These are phyloP conservation scores for Suillus ampliporus DNA, from an alignment of 768 basidiomycete genomes.

Conservation along the genomic window DNA sequence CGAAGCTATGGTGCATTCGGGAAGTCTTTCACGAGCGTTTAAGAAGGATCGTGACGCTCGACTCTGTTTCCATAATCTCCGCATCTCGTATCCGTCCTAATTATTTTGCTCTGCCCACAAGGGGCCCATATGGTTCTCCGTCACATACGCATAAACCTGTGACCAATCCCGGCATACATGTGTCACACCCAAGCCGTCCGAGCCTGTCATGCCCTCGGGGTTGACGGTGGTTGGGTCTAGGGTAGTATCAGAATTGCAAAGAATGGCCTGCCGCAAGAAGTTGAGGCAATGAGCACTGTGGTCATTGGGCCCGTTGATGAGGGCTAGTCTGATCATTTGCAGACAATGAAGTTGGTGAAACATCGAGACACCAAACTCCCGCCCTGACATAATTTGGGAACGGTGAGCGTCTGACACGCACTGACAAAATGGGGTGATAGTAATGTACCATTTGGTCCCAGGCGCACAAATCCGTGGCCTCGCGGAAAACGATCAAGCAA, in stretches of 20 bases:
- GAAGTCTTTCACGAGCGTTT: too few relatives aligned
- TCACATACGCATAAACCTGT: slow-evolving; percentile 29
- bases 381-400: slow-evolving; percentile 9
- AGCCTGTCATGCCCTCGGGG: slow-evolving; percentile 17
- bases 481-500: slow-evolving; percentile 20
- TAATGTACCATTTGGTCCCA: slow-evolving; percentile 23
- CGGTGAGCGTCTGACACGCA: background rate
- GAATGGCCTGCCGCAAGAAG: slow-evolving; percentile 46
- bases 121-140: slow-evolving; percentile 21
- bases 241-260: slow-evolving; percentile 50
- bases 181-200: slow-evolving; percentile 31
- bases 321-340: slow-evolving; percentile 21
- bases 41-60: too few relatives aligned
- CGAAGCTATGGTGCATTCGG: too few relatives aligned
- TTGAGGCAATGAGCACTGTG: slow-evolving; percentile 45
- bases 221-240: slow-evolving; percentile 41
- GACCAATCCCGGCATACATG: slow-evolving; percentile 38
- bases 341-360: slow-evolving; percentile 39
- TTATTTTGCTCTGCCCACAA: too few relatives aligned
- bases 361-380: slow-evolving; percentile 32
- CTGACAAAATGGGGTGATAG: background rate
- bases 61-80: too few relatives aligned
- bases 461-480: slow-evolving; percentile 31
- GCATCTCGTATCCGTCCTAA: too few relatives aligned
- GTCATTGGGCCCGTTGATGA: background rate